Conservation (phyloP, 495 filamentous ascomycete species). For the Patellaria atrata region DNA sequence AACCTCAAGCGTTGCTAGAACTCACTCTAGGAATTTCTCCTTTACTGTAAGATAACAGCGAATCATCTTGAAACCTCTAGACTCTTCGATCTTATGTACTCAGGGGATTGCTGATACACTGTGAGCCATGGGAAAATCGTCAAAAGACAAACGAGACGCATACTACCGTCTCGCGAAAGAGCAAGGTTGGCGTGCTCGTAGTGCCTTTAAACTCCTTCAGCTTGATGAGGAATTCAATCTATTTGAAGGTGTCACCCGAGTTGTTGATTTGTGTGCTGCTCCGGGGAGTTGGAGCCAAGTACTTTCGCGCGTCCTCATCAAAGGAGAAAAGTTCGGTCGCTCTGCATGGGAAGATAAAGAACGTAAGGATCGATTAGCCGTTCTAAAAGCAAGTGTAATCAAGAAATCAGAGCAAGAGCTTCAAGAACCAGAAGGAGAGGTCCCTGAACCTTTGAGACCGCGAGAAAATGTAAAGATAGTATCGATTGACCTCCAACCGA, state of each 20-base stretch:
- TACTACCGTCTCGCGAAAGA: conserved; percentile 98
- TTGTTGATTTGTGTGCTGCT: conserved; percentile 91
- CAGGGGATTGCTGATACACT: background rate
- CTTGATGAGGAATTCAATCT: conserved; percentile 95
- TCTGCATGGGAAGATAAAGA: conserved; percentile 74
- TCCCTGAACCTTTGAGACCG: conserved; percentile 33
- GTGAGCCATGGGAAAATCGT: conserved; percentile 99
- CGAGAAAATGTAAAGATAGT: conserved; percentile 80
- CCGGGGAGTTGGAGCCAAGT: conserved; percentile 97
- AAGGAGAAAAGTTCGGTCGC: conserved; percentile 76
- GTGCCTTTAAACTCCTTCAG: conserved; percentile 92
- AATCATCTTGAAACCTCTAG: too few relatives aligned
- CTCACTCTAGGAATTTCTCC: too few relatives aligned
- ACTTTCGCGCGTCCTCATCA: conserved; percentile 79
- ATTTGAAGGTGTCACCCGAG: conserved; percentile 71
- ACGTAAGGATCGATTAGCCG: conserved; percentile 22
- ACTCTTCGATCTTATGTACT: too few relatives aligned
- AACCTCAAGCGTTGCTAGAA: too few relatives aligned
- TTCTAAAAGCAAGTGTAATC: conserved; percentile 14
- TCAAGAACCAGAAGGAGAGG: conserved; percentile 23
- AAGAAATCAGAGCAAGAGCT: conserved; percentile 4
- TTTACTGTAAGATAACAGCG: too few relatives aligned
- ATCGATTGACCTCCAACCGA: conserved; percentile 87
- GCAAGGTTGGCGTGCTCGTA: conserved; percentile 92
- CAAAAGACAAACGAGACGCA: conserved; percentile 95